A percentile compares a stretch with the other conserved stretches of the same genome.
Conservation (phyloP, 139 green algal genomes). For the Penium margaritaceum region DNA sequence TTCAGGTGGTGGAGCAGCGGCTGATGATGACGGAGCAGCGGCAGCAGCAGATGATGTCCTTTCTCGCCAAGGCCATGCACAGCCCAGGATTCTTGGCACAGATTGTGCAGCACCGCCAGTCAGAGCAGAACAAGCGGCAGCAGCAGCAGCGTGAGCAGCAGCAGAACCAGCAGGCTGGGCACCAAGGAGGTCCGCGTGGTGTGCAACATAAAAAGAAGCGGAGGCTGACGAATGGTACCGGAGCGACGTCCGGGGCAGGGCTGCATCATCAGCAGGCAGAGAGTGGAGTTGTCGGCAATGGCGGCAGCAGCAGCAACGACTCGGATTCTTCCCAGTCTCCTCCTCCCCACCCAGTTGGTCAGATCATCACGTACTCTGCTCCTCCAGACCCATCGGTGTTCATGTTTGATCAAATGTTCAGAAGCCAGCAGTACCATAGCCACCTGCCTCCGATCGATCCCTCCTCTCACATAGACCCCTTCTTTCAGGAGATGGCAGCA, state of each 20-base stretch:
- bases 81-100: constrained; percentile 35
- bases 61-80: constrained; percentile 43
- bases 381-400: background rate
- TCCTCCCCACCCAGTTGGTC: background rate
- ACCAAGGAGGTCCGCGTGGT: no score
- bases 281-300: no score
- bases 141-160: no score
- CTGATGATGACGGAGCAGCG: constrained; percentile 32
- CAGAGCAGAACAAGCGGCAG: background rate
- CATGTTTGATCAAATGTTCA: constrained; percentile 2
- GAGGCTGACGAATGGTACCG: no score
- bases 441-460: no score
- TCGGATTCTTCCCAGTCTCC: no score
- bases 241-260: no score
- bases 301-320: no score
- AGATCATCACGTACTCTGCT: background rate
- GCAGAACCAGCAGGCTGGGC: no score
- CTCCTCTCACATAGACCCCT: background rate
- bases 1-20: constrained; percentile 20
- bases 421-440: no score
- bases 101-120: constrained; percentile 22
- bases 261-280: no score
- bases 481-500: background rate
- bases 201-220: no score
- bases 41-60: constrained; percentile 47